phyloP scores from a whole-genome alignment of 2,329 filamentous ascomycete species.

The Aspergillus persii region DNA sequence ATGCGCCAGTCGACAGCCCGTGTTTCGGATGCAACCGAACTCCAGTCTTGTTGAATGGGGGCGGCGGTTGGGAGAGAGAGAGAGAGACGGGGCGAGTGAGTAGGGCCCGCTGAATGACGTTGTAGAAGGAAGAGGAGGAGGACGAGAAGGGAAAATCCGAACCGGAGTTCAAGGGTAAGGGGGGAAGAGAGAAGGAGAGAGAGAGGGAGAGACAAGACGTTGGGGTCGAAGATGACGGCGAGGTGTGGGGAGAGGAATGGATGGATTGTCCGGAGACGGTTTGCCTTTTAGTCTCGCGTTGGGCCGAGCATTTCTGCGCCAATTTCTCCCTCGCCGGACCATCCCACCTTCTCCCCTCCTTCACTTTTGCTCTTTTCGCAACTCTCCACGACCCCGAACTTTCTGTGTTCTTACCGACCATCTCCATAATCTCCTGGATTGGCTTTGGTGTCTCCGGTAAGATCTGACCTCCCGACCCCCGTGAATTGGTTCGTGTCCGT shows the following conservation, averaged over 20 bases:
- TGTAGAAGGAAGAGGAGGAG: neutral
- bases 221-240: slow-evolving; percentile 7
- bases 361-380: neutral
- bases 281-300: slow-evolving; percentile 6
- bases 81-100: slow-evolving; percentile 3
- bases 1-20: slow-evolving; percentile 40
- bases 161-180: neutral
- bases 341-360: slow-evolving; percentile 17
- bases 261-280: slow-evolving; percentile 1
- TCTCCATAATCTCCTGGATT: neutral
- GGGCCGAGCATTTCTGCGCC: slow-evolving; percentile 13
- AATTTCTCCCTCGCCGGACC: slow-evolving; percentile 12
- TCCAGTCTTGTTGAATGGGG: slow-evolving; percentile 8
- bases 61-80: neutral
- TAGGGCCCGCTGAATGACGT: neutral
- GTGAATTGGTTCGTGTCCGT: neutral
- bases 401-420: neutral
- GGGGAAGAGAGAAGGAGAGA: neutral
- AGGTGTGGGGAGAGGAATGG: slow-evolving; percentile 11
- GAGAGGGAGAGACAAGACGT: slow-evolving; percentile 7
- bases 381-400: neutral
- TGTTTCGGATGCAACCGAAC: slow-evolving; percentile 21
- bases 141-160: neutral
- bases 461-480: neutral
- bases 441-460: neutral